These are phyloP conservation scores for Clohesyomyces aquaticus DNA, from an alignment of 495 filamentous ascomycete genomes.

Conservation along the genomic window DNA sequence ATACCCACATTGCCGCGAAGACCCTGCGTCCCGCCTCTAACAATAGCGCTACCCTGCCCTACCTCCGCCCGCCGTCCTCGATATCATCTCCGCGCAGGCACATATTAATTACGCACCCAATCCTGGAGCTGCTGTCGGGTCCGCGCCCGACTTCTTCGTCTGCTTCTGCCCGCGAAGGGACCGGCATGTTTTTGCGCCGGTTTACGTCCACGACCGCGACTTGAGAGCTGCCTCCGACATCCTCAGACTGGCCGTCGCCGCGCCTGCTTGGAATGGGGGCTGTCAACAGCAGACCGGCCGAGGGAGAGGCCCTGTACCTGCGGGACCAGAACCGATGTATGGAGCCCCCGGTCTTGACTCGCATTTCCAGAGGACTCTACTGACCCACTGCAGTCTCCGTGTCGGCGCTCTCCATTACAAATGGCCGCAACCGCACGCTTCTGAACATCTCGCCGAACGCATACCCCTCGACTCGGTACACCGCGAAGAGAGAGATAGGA, in stretches of 20 bases:
- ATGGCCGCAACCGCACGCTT: conserved; percentile 71
- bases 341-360: conserved; percentile 34
- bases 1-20: conserved; percentile 10
- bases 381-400: conserved; percentile 70
- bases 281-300: conserved; percentile 79
- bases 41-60: conserved; percentile 15
- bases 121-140: conserved; percentile 9
- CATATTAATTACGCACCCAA: conserved; percentile 35
- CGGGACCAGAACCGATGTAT: conserved; percentile 88
- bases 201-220: conserved; percentile 22
- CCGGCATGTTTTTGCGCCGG: conserved; percentile 37
- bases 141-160: conserved; percentile 12
- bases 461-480: conserved; percentile 81
- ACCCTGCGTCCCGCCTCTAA: conserved; percentile 12
- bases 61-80: conserved; percentile 11
- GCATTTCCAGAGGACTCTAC: conserved; percentile 11
- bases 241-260: conserved; percentile 30
- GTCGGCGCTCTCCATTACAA: conserved; percentile 77
- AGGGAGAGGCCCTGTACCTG: conserved; percentile 78
- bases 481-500: conserved; percentile 70
- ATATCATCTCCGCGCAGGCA: conserved; percentile 26
- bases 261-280: conserved; percentile 71
- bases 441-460: conserved; percentile 83
- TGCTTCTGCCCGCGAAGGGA: conserved; percentile 10
- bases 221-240: conserved; percentile 7